Evolutionary conservation across 2,329 filamentous ascomycete genomes (phyloP).

Genomic region (Ascochyta pisi): DNA sequence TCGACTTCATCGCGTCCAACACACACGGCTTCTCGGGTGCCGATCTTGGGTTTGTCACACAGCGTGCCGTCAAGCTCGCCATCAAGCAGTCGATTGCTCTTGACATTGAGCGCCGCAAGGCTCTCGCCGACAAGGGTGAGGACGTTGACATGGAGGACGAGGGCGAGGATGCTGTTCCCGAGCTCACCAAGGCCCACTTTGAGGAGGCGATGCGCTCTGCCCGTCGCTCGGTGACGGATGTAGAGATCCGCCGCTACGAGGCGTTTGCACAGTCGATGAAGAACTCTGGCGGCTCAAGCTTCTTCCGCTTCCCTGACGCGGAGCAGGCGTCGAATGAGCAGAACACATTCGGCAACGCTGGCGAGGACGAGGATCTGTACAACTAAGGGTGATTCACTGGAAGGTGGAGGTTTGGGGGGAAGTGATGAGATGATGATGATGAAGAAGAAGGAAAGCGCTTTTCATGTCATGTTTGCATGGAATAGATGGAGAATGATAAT

Average conservation of each 20-base stretch:
- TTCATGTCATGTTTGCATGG: conserved; percentile 16
- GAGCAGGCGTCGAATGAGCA: conserved; percentile 56
- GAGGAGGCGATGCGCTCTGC: conserved; percentile 98
- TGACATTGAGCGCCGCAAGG: conserved; percentile 90
- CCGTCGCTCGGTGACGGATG: conserved; percentile 90
- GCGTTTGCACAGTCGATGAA: conserved; percentile 99
- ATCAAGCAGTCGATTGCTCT: conserved; percentile 94
- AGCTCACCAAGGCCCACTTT: conserved; percentile 95
- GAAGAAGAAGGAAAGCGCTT: conserved; percentile 17
- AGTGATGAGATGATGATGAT: conserved; percentile 24
- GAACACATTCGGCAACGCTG: conserved; percentile 77
- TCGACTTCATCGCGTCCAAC: conserved; percentile 91
- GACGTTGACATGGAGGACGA: conserved; percentile 76
- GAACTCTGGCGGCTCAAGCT: conserved; percentile 91
- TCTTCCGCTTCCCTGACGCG: conserved; percentile 88
- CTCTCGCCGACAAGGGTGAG: conserved; percentile 78
- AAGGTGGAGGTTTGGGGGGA: conserved; percentile 1
- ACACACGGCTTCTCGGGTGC: conserved; percentile 99
- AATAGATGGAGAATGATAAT: conserved; percentile 30
- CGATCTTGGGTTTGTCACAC: conserved; percentile 98
- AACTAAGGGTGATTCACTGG: conserved; percentile 66
- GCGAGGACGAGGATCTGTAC: conserved; percentile 96
- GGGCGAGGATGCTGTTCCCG: conserved; percentile 89
- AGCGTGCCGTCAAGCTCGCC: conserved; percentile 98
- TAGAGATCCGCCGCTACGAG: conserved; percentile 98